These are phyloP conservation scores for Camelina laxa DNA, from an alignment of 345 rosid genomes.

Conservation along the genomic window DNA sequence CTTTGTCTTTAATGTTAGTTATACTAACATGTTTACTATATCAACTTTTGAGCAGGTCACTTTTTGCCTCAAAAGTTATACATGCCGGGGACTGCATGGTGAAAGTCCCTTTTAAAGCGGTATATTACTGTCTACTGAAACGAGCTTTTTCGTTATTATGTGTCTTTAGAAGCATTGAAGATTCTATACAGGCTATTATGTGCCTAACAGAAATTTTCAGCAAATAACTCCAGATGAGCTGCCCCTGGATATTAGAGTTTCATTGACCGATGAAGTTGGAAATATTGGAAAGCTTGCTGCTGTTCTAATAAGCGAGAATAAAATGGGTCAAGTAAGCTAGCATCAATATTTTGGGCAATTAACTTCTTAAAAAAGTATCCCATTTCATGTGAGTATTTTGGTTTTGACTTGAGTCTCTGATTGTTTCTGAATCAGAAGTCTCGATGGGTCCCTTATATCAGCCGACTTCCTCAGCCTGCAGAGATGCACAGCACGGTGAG, in stretches of 20 bases:
- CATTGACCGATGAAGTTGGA: conserved; percentile 54
- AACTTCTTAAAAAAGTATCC: neutral
- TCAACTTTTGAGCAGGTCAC: conserved; percentile 53
- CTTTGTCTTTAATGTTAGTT: conserved; percentile 8
- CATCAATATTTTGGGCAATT: neutral
- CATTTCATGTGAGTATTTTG: conserved; percentile 3
- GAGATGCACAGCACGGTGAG: conserved; percentile 75
- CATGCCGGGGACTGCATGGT: conserved; percentile 69
- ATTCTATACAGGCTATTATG: conserved; percentile 3
- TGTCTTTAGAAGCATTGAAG: neutral
- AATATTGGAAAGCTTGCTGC: conserved; percentile 67
- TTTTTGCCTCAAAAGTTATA: conserved; percentile 66
- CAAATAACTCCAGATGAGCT: conserved; percentile 69
- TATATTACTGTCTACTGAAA: conserved; percentile 26
- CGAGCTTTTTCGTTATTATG: neutral
- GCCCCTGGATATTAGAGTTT: conserved; percentile 51
- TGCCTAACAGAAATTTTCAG: conserved; percentile 50
- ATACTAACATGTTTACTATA: conserved; percentile 11
- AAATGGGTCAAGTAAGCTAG: conserved; percentile 56
- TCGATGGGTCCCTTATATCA: conserved; percentile 74
- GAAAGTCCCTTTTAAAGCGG: conserved; percentile 72
- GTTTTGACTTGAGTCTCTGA: conserved; percentile 28
- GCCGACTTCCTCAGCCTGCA: conserved; percentile 64
- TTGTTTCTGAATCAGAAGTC: conserved; percentile 55
- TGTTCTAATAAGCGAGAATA: conserved; percentile 57